A percentile compares a stretch with the other conserved stretches of the same genome.
Evolutionary conservation across 306 rosid species (phyloP).

Genomic region (Trifolium dubium): DNA sequence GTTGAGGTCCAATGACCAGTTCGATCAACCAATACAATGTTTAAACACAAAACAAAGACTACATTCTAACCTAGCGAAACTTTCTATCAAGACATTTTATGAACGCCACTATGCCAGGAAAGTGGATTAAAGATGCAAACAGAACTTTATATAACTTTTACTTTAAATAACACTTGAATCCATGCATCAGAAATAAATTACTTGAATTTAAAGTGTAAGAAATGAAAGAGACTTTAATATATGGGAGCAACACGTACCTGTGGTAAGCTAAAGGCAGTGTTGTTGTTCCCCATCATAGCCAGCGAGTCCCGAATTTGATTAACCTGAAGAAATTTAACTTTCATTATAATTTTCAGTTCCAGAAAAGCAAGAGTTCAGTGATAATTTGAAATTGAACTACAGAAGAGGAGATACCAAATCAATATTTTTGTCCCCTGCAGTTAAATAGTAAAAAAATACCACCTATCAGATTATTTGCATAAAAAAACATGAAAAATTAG

Average conservation of each 20-base stretch:
- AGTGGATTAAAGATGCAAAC: slow-evolving; percentile 1
- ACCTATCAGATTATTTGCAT: slow-evolving; percentile 42
- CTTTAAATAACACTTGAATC: slow-evolving; percentile 11
- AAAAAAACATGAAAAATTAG: slow-evolving; percentile 11
- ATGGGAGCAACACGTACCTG: slow-evolving; percentile 63
- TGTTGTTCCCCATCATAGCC: slow-evolving; percentile 95
- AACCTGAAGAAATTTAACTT: slow-evolving; percentile 63
- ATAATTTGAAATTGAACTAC: slow-evolving; percentile 37
- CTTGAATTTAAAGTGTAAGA: slow-evolving; percentile 5
- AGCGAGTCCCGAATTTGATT: slow-evolving; percentile 94
- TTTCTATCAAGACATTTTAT: neutral
- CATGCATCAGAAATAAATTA: slow-evolving; percentile 17
- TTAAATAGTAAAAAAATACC: slow-evolving; percentile 36
- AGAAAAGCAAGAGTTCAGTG: slow-evolving; percentile 27
- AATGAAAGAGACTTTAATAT: slow-evolving; percentile 16
- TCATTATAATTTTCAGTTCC: slow-evolving; percentile 37
- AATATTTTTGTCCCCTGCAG: slow-evolving; percentile 93
- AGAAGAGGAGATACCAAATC: slow-evolving; percentile 67
- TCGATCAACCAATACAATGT: neutral
- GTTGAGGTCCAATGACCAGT: slow-evolving; percentile 48
- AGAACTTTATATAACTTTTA: slow-evolving; percentile 1
- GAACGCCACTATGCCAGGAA: too few species aligned
- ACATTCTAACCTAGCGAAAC: slow-evolving; percentile 7
- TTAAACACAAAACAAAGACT: neutral
- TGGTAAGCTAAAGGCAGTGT: slow-evolving; percentile 94